phyloP scores from a whole-genome alignment of 2,329 filamentous ascomycete genomes.

The Ophioceras dolichostomum region DNA sequence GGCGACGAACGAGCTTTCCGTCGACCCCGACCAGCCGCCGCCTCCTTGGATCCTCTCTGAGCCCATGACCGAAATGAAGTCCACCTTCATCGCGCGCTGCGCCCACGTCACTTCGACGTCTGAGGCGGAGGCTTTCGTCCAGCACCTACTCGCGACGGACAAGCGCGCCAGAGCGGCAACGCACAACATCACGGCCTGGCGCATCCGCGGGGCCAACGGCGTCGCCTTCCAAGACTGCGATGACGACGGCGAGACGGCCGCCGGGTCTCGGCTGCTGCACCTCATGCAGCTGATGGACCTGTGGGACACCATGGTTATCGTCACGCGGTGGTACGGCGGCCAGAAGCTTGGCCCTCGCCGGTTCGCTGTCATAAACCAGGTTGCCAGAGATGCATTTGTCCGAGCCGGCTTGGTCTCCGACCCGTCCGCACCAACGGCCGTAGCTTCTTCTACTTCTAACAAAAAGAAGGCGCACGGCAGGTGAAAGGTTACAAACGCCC shows the following conservation, averaged over 20 bases:
- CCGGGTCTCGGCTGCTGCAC: conserved; percentile 73
- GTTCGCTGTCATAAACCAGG: conserved; percentile 82
- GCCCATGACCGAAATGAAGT: conserved; percentile 68
- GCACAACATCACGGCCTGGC: conserved; percentile 93
- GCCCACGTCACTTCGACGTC: conserved; percentile 56
- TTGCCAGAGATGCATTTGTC: conserved; percentile 73
- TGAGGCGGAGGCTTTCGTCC: conserved; percentile 59
- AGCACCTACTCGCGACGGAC: conserved; percentile 68
- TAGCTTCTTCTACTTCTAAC: too few relatives aligned
- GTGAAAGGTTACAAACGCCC: conserved; percentile 11
- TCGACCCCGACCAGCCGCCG: conserved; percentile 13
- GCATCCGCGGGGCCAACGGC: conserved; percentile 52
- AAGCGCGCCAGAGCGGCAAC: conserved; percentile 77
- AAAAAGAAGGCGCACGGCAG: conserved; percentile 29
- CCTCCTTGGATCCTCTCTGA: conserved; percentile 65
- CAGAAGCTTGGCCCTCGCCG: conserved; percentile 78
- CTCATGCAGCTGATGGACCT: conserved; percentile 91
- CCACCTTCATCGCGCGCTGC: conserved; percentile 72
- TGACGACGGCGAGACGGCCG: conserved; percentile 91
- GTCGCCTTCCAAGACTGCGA: conserved; percentile 77
- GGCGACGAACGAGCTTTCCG: not conserved
- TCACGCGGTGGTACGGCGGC: conserved; percentile 92
- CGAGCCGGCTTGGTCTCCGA: conserved; percentile 58
- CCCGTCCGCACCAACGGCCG: conserved; percentile 16
- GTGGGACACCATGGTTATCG: conserved; percentile 87